phyloP scores from a whole-genome alignment of 73 alveolate species.

The Paramecium biaurelia region DNA sequence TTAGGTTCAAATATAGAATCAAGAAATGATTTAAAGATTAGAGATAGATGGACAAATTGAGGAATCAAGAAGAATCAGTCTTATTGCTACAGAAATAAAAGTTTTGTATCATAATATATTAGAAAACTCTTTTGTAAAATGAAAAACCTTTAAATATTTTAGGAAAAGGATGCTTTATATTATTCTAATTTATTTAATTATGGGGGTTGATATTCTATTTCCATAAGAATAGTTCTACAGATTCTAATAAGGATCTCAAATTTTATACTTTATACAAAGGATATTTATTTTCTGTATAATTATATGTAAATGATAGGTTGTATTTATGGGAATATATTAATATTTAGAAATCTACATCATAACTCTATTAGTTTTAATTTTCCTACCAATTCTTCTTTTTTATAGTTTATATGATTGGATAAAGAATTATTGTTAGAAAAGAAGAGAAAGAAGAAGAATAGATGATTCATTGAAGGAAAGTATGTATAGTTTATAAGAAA shows the following conservation, averaged over 20 bases:
- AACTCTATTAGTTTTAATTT: neutral
- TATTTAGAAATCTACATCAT: constrained; percentile 35
- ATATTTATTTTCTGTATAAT: neutral
- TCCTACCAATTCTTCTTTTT: constrained; percentile 19
- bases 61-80: constrained; percentile 23
- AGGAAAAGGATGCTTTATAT: constrained; percentile 15
- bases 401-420: constrained; percentile 22
- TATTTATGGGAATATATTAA: constrained; percentile 31
- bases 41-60: constrained; percentile 24
- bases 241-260: neutral
- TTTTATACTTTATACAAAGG: neutral
- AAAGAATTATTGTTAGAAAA: neutral
- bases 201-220: constrained; percentile 32
- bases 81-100: constrained; percentile 10
- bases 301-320: neutral
- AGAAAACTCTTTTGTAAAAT: neutral
- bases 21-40: neutral
- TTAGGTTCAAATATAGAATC: neutral
- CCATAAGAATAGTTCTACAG: neutral
- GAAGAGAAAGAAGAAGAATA: constrained; percentile 47
- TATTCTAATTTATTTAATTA: neutral
- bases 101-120: neutral
- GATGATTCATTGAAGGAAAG: constrained; percentile 6
- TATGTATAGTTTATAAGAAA: constrained; percentile 6
- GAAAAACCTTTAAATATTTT: neutral